phyloP scores from a whole-genome alignment of 202 grass and related monocot genomes.

The Carex arenaria region DNA sequence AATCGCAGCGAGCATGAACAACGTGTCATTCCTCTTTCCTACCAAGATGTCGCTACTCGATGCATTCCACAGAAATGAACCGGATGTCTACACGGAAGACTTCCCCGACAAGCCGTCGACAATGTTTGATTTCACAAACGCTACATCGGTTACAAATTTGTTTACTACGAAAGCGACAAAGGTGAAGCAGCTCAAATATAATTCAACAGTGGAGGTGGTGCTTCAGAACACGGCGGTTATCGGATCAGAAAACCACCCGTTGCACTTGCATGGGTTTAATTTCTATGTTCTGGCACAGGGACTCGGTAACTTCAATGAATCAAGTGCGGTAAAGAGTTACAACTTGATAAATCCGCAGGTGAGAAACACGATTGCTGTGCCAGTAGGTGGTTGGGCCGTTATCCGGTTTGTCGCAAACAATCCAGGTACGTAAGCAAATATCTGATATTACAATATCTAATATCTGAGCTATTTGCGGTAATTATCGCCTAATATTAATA shows the following conservation, averaged over 20 bases:
- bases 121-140: constrained; percentile 47
- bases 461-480: background rate
- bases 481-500: background rate
- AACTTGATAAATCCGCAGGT: constrained; percentile 71
- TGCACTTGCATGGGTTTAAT: constrained; percentile 77
- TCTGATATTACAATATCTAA: too few species aligned
- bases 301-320: constrained; percentile 54
- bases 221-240: constrained; percentile 80
- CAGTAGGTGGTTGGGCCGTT: constrained; percentile 62
- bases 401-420: constrained; percentile 78
- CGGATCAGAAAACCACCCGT: constrained; percentile 63
- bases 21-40: constrained; percentile 43
- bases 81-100: constrained; percentile 42
- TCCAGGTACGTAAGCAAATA: constrained; percentile 35
- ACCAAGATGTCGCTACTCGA: constrained; percentile 32
- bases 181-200: constrained; percentile 51
- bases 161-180: constrained; percentile 36
- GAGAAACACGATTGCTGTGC: constrained; percentile 75
- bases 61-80: constrained; percentile 8
- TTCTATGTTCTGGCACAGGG: constrained; percentile 78
- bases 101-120: constrained; percentile 46
- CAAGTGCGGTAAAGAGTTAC: constrained; percentile 13
- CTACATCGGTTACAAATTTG: constrained; percentile 8
- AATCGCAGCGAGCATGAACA: constrained; percentile 68
- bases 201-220: constrained; percentile 74